Evolutionary conservation across 176 grass and related monocot species (phyloP).

Genomic region (Oryza officinalis): DNA sequence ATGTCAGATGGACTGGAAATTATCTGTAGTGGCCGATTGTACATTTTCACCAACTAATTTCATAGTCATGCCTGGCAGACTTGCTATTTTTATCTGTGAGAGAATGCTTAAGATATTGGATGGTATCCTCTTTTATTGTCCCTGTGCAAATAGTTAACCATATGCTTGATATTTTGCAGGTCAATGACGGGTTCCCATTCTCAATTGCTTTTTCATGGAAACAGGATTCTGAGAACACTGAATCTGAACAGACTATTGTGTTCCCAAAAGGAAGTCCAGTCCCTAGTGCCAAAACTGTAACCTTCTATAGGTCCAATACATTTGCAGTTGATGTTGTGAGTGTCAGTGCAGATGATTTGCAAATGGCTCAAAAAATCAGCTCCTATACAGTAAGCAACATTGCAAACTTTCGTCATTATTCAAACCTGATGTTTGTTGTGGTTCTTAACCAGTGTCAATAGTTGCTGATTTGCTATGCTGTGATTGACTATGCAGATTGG

Average conservation of each 20-base stretch:
- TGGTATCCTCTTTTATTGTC: background rate
- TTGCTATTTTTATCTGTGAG: background rate
- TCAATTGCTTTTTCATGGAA: slow-evolving; percentile 80
- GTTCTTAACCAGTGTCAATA: background rate
- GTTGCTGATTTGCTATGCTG: slow-evolving; percentile 7
- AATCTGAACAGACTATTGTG: slow-evolving; percentile 51
- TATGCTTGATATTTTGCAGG: slow-evolving; percentile 40
- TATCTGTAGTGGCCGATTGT: too few species aligned
- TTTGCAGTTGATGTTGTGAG: slow-evolving; percentile 71
- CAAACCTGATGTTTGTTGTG: slow-evolving; percentile 13
- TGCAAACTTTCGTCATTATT: background rate
- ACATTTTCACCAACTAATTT: background rate
- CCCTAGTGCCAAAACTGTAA: slow-evolving; percentile 66
- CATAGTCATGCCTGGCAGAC: background rate
- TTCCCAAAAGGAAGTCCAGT: slow-evolving; percentile 70
- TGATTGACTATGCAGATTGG: slow-evolving; percentile 58
- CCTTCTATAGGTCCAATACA: slow-evolving; percentile 58
- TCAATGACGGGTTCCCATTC: slow-evolving; percentile 83
- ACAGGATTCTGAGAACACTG: slow-evolving; percentile 49
- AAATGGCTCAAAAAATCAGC: slow-evolving; percentile 56
- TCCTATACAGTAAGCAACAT: slow-evolving; percentile 60
- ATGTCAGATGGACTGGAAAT: background rate
- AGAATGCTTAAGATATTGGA: too few species aligned
- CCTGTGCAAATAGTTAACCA: too few species aligned
- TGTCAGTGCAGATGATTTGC: slow-evolving; percentile 23